phyloP scores from a whole-genome alignment of 106 monocot genomes.

The Allium sativum region DNA sequence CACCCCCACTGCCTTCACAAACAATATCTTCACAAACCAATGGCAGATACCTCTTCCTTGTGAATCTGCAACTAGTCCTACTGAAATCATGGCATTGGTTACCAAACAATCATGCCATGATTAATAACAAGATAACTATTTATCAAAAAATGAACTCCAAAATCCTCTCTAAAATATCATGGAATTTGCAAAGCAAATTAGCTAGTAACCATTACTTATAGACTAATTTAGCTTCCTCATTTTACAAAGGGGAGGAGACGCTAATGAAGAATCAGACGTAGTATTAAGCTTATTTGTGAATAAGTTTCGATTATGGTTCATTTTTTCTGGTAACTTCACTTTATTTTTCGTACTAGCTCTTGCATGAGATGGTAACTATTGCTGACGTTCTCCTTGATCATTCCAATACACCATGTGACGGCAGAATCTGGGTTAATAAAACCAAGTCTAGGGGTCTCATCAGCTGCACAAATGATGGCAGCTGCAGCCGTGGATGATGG shows the following conservation, averaged over 20 bases:
- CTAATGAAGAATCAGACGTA: slow-evolving; percentile 14
- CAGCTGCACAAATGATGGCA: slow-evolving; percentile 42
- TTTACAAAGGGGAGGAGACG: slow-evolving; percentile 24
- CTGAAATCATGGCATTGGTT: too few species aligned
- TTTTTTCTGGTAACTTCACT: slow-evolving; percentile 11
- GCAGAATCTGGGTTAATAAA: slow-evolving; percentile 26
- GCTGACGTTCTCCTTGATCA: slow-evolving; percentile 39
- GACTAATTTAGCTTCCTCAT: slow-evolving; percentile 37
- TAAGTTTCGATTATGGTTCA: slow-evolving; percentile 13
- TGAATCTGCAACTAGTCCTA: slow-evolving; percentile 6
- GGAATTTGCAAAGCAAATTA: neutral
- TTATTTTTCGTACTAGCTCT: slow-evolving; percentile 13
- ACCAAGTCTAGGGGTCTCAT: slow-evolving; percentile 24
- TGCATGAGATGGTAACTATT: slow-evolving; percentile 49
- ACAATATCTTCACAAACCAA: slow-evolving; percentile 5
- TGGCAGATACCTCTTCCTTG: slow-evolving; percentile 16
- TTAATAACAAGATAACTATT: slow-evolving; percentile 4
- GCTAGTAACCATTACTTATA: slow-evolving; percentile 10
- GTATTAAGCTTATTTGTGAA: neutral
- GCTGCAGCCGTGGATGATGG: slow-evolving; percentile 62
- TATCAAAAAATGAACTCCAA: slow-evolving; percentile 13
- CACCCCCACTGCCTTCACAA: slow-evolving; percentile 3
- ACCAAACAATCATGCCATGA: too few species aligned
- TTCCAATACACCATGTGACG: slow-evolving; percentile 43
- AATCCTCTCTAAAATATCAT: slow-evolving; percentile 21